Percentiles rank a stretch among this genome's conserved stretches.
phyloP scores from a whole-genome alignment of 805 yeast species.

The Pichia manshurica region DNA sequence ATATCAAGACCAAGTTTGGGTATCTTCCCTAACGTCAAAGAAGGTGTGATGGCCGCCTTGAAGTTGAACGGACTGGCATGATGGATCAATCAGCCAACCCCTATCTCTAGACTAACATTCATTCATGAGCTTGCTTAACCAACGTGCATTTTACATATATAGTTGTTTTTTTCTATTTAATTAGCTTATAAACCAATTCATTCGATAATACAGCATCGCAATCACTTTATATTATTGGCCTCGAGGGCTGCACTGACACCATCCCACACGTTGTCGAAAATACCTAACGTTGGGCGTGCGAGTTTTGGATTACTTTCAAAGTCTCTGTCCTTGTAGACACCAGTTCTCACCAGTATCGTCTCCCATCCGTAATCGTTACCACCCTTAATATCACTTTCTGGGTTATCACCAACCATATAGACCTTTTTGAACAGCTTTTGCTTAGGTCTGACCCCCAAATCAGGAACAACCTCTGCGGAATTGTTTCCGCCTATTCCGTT shows the following conservation, averaged over 20 bases:
- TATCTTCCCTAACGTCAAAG: conserved; percentile 42
- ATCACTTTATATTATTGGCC: conserved; percentile 8
- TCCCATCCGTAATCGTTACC: conserved; percentile 88
- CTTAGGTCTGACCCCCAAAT: conserved; percentile 36
- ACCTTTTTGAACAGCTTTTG: conserved; percentile 47
- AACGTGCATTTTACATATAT: too few relatives aligned
- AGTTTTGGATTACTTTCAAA: conserved; percentile 25
- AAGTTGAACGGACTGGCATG: conserved; percentile 17
- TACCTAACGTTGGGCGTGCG: conserved; percentile 44
- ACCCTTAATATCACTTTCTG: conserved; percentile 86
- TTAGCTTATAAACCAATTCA: too few relatives aligned
- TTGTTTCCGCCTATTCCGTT: conserved; percentile 8
- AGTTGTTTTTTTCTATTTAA: too few relatives aligned
- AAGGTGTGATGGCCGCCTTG: conserved; percentile 34
- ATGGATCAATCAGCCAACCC: too few relatives aligned
- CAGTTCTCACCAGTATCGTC: conserved; percentile 76
- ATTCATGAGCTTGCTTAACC: too few relatives aligned
- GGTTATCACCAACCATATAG: conserved; percentile 96
- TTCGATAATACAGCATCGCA: background rate
- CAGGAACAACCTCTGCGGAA: conserved; percentile 33
- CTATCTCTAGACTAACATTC: background rate
- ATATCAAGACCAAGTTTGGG: conserved; percentile 45
- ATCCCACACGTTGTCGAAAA: conserved; percentile 42
- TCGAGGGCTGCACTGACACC: conserved; percentile 33
- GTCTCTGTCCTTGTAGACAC: conserved; percentile 70